These are phyloP conservation scores for Tanacetum coccineum DNA, from an alignment of 129 eudicot species.

Conservation along the genomic window DNA sequence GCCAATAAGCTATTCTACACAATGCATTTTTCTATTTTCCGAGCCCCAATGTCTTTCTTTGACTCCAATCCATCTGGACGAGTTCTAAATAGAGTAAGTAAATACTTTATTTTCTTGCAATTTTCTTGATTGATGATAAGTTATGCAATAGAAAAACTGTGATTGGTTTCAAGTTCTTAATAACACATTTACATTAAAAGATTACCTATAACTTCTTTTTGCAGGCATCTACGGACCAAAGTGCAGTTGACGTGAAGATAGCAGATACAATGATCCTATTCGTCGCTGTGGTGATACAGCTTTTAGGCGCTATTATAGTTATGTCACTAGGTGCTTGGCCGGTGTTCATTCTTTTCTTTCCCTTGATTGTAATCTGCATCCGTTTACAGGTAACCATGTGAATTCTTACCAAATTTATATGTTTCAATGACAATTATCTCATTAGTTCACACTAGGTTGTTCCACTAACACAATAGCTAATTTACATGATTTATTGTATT, in stretches of 20 bases:
- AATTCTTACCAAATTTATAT: too few species aligned
- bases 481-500: too few species aligned
- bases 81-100: constrained; percentile 66
- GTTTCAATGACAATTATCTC: too few species aligned
- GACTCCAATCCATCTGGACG: constrained; percentile 94
- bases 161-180: not conserved
- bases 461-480: too few species aligned
- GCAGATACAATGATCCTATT: constrained; percentile 42
- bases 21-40: constrained; percentile 75
- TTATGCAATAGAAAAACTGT: too few species aligned
- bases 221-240: constrained; percentile 95
- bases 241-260: constrained; percentile 63
- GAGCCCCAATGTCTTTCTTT: constrained; percentile 97
- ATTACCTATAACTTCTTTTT: not conserved
- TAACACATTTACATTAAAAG: not conserved
- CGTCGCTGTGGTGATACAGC: constrained; percentile 65
- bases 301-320: constrained; percentile 62
- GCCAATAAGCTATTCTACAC: constrained; percentile 61
- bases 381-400: too few species aligned
- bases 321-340: constrained; percentile 95
- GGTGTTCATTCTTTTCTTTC: constrained; percentile 76
- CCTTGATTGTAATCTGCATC: constrained; percentile 56
- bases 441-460: too few species aligned
- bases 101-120: not conserved
- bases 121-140: too few species aligned